Conservation (phyloP, 2,329 filamentous ascomycete species). For the Talaromyces sp. region DNA sequence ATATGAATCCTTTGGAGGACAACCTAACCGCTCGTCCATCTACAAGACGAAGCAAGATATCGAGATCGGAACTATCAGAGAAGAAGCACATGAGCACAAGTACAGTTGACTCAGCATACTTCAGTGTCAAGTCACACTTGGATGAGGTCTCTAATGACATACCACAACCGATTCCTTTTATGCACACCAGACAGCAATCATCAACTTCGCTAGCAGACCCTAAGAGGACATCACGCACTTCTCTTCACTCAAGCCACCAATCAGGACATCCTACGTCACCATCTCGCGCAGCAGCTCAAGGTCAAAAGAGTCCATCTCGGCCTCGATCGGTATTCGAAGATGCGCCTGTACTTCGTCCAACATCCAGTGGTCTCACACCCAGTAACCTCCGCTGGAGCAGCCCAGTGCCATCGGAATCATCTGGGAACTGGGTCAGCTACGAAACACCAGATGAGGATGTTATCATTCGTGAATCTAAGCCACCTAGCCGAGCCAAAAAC, state of each 20-base stretch:
- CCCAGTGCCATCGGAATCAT: conserved; percentile 30
- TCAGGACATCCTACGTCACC: conserved; percentile 28
- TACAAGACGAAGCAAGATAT: conserved; percentile 56
- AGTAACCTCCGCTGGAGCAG: conserved; percentile 34
- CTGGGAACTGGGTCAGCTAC: conserved; percentile 43
- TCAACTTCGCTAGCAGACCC: conserved; percentile 29
- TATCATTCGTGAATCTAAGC: conserved; percentile 30
- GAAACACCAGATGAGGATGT: conserved; percentile 26
- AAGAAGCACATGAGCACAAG: conserved; percentile 61
- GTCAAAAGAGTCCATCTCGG: conserved; percentile 28
- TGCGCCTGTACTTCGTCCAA: conserved; percentile 29
- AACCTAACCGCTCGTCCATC: conserved; percentile 72
- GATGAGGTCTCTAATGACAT: conserved; percentile 43
- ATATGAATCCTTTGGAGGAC: conserved; percentile 91
- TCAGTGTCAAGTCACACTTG: conserved; percentile 34
- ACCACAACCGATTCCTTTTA: conserved; percentile 65
- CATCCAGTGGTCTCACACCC: conserved; percentile 24
- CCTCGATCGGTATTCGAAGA: conserved; percentile 32
- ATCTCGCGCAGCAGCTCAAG: conserved; percentile 27
- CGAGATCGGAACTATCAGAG: conserved; percentile 53
- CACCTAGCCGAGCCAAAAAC: conserved; percentile 30
- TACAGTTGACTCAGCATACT: conserved; percentile 41
- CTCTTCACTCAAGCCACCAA: conserved; percentile 39
- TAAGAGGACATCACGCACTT: conserved; percentile 48
- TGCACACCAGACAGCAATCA: conserved; percentile 69